These are phyloP conservation scores for Lactarius trivialis DNA, from an alignment of 768 basidiomycete genomes.

Conservation along the genomic window DNA sequence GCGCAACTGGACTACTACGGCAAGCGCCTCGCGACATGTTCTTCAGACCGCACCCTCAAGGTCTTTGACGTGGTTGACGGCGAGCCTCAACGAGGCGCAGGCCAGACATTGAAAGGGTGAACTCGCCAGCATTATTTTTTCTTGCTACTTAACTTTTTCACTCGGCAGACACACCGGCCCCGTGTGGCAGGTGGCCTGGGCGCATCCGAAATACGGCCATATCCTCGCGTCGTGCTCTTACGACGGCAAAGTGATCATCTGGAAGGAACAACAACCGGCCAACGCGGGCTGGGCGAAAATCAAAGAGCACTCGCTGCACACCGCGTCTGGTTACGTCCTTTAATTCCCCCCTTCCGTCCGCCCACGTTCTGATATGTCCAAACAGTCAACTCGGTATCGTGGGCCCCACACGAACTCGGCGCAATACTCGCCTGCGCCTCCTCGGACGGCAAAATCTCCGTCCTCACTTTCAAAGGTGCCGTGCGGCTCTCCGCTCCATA, in stretches of 20 bases:
- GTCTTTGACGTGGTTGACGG: slow-evolving; percentile 94
- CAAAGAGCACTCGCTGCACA: slow-evolving; percentile 92
- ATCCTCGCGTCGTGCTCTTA: slow-evolving; percentile 98
- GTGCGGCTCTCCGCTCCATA: slow-evolving; percentile 25
- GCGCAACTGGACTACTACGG: slow-evolving; percentile 98
- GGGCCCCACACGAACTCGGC: slow-evolving; percentile 98
- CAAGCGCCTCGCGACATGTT: slow-evolving; percentile 93
- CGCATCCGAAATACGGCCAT: slow-evolving; percentile 93
- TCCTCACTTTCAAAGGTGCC: slow-evolving; percentile 91
- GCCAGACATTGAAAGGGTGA: slow-evolving; percentile 78
- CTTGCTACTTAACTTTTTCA: neutral
- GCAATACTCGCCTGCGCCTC: slow-evolving; percentile 96
- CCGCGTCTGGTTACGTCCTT: slow-evolving; percentile 72
- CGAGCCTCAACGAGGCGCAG: slow-evolving; percentile 57
- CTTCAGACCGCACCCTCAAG: slow-evolving; percentile 90
- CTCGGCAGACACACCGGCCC: slow-evolving; percentile 81
- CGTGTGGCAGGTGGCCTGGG: slow-evolving; percentile 98
- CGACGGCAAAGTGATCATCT: slow-evolving; percentile 96
- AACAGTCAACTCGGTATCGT: slow-evolving; percentile 92
- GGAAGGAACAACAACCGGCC: slow-evolving; percentile 74
- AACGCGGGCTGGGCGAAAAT: slow-evolving; percentile 80
- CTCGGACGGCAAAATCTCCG: slow-evolving; percentile 94
- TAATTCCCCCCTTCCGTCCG: neutral
- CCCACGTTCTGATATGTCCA: neutral
- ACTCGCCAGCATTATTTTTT: slow-evolving; percentile 19